Evolutionary conservation across 139 green algal genomes (phyloP).

Genomic region (Volvox reticuliferus): DNA sequence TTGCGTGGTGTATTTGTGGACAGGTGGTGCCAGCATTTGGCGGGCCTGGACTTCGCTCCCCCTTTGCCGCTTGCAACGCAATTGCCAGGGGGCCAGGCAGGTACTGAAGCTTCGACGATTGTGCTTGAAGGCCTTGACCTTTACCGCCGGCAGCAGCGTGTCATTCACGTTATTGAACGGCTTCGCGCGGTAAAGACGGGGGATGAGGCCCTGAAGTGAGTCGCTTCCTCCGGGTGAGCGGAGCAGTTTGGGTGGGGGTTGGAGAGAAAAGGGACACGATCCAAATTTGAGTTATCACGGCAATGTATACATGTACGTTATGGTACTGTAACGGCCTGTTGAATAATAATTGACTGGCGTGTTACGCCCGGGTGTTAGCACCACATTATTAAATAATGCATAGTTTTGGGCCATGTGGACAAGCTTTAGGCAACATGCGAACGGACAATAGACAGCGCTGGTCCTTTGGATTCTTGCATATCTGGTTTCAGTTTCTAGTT

Average conservation of each 20-base stretch:
- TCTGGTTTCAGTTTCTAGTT: too few relatives aligned
- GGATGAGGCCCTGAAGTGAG: constrained; percentile 48
- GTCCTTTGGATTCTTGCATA: too few relatives aligned
- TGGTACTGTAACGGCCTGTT: too few relatives aligned
- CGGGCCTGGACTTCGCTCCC: constrained; percentile 62
- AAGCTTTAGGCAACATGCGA: too few relatives aligned
- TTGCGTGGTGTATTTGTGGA: neutral
- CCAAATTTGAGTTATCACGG: too few relatives aligned
- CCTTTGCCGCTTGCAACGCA: constrained; percentile 57
- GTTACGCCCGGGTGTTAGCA: too few relatives aligned
- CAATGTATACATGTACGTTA: too few relatives aligned
- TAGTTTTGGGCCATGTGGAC: too few relatives aligned
- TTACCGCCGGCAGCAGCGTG: constrained; percentile 57
- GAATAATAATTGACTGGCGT: too few relatives aligned
- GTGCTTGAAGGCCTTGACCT: constrained; percentile 51
- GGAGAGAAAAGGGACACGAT: too few relatives aligned
- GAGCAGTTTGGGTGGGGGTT: neutral
- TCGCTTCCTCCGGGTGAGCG: constrained; percentile 24
- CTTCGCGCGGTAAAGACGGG: constrained; percentile 50
- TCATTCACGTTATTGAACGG: constrained; percentile 44
- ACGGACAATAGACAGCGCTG: too few relatives aligned
- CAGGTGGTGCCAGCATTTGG: constrained; percentile 69
- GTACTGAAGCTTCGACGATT: neutral
- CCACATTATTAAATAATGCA: too few relatives aligned
- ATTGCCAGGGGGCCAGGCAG: neutral